Base-by-base conservation (phyloP, 495 filamentous ascomycete genomes). In the Penicillium ucsense region DNA sequence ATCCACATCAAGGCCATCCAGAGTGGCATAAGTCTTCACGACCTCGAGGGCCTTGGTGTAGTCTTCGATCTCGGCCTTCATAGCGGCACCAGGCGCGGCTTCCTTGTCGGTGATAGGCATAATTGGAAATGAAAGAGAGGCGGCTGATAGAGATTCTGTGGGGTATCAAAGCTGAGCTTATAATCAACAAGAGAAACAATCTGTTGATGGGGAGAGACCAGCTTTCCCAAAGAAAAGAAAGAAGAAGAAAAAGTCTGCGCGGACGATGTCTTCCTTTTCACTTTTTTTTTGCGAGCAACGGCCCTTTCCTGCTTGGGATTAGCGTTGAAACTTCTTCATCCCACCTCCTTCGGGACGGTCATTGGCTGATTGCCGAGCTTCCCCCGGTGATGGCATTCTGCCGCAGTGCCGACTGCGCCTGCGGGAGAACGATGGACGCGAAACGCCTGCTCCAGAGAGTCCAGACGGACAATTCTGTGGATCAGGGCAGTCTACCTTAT, bases 1-100 rank as follows among this genome's bases (percentile, higher is more conserved):
- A 53, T 84, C 74, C 51, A 86, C 80, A 65, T 86, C 82, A 50
- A 99, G 80, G 49, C 92, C 92, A 81, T 97, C 92, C 52, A 71
- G 69, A 63, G 71, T 73, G 32, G 74, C 47, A 62, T 95, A 96
- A 43, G 72, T 73, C 57, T 83, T 72, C 55, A 96, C 76, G 38
- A 89, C 71, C 63, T 94, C 82, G 44, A 90, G 62, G 47, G 94
- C 94, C 54, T 72, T 81, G 55, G 74, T 72, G 60, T 74, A 72
- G 65, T 86, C 80, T 53, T 58, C 62, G 54, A 62, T 71, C 63
- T 66, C 68, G 44, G 64, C 70, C 68, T 62, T 68, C 70, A 68
- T 70, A 42, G 57, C 67, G 42, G 61, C 58, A 52, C 65, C 61
- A 40, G 64, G 60, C 47, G 59, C 51, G 38, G 63, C 57, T 64